Evolutionary conservation across 2,329 filamentous ascomycete species (phyloP).

Genomic region (Microascus cirrosus): DNA sequence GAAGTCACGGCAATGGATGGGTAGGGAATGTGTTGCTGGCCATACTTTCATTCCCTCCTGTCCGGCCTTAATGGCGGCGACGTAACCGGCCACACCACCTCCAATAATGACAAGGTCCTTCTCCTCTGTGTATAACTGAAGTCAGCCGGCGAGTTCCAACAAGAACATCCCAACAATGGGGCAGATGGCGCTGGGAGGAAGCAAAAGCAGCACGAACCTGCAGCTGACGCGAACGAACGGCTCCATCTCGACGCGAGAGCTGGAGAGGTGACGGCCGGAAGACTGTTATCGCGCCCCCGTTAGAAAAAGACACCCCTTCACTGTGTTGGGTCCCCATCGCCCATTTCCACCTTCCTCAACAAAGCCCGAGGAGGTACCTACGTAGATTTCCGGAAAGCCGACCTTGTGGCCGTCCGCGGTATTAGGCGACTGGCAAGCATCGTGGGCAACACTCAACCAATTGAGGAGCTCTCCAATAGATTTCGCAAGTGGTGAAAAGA

Average conservation of each 20-base stretch:
- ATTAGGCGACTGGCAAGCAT: slow-evolving; percentile 54
- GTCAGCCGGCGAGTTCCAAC: background rate
- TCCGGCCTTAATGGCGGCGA: slow-evolving; percentile 96
- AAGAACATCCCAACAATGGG: background rate
- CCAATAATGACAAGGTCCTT: slow-evolving; percentile 97
- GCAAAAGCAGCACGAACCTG: slow-evolving; percentile 30
- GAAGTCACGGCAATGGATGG: background rate
- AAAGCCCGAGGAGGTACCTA: slow-evolving; percentile 21
- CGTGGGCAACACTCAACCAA: slow-evolving; percentile 14
- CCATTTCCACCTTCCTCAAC: background rate
- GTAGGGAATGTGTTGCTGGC: background rate
- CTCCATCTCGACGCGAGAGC: slow-evolving; percentile 32
- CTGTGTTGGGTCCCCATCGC: background rate
- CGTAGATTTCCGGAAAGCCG: slow-evolving; percentile 43
- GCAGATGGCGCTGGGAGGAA: background rate
- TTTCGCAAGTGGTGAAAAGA: slow-evolving; percentile 1
- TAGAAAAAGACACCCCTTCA: background rate
- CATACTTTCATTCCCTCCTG: slow-evolving; percentile 91
- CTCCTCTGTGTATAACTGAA: slow-evolving; percentile 49
- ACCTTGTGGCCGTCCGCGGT: slow-evolving; percentile 44
- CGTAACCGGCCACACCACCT: slow-evolving; percentile 95
- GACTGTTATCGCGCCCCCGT: background rate
- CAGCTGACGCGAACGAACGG: slow-evolving; percentile 46
- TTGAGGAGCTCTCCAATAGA: background rate
- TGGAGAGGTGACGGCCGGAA: background rate